Percentiles rank a stretch among this genome's conserved stretches.
phyloP scores from a whole-genome alignment of 1,284 basidiomycete genomes.

The Hemileia vastatrix region DNA sequence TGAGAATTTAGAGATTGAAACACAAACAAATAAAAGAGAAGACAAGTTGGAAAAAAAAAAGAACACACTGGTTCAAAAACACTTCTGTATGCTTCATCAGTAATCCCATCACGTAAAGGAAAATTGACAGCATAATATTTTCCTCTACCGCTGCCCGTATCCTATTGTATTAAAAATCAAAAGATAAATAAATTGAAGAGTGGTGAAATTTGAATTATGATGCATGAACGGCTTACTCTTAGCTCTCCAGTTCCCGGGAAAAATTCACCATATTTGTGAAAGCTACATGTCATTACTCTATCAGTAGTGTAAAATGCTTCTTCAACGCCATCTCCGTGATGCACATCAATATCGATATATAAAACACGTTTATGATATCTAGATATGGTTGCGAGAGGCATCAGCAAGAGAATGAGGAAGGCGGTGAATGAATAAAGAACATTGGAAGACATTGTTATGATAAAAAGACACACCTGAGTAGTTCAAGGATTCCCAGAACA shows the following conservation, averaged over 20 bases:
- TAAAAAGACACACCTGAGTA: conserved; percentile 57
- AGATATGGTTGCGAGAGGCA: too few species aligned
- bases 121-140: conserved; percentile 77
- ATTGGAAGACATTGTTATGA: not conserved
- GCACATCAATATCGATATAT: conserved; percentile 98
- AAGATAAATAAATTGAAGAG: not conserved
- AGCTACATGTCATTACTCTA: conserved; percentile 94
- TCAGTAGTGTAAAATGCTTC: conserved; percentile 99
- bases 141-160: conserved; percentile 27
- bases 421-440: too few species aligned
- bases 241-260: conserved; percentile 98
- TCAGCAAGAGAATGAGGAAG: too few species aligned
- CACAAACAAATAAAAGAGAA: not conserved
- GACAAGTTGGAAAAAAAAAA: not conserved
- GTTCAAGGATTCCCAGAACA: conserved; percentile 89
- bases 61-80: conserved; percentile 82
- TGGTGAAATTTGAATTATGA: conserved; percentile 24
- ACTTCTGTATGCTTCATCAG: conserved; percentile 86
- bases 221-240: too few species aligned
- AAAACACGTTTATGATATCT: conserved; percentile 90
- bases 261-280: conserved; percentile 99
- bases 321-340: conserved; percentile 98
- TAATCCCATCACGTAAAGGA: conserved; percentile 88
- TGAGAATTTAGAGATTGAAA: too few species aligned
- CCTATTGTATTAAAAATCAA: not conserved